Evolutionary conservation across 805 yeast species (phyloP).

Genomic region (Kluyveromyces aestuarii): DNA sequence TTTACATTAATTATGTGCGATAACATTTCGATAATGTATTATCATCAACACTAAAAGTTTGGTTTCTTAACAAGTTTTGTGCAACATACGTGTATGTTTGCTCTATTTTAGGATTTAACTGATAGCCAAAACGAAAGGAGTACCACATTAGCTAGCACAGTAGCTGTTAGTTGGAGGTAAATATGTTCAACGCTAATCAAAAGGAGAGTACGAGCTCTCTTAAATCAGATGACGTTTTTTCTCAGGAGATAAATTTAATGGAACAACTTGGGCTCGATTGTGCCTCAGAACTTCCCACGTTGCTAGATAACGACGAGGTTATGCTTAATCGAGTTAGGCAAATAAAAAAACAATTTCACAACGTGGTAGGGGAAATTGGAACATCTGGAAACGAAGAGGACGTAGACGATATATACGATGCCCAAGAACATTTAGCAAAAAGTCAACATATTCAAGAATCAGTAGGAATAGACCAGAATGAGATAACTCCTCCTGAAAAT

Average conservation of each 20-base stretch:
- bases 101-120: background rate
- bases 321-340: background rate
- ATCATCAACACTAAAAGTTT: no score
- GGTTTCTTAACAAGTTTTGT: no score
- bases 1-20: background rate
- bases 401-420: slow-evolving; percentile 16
- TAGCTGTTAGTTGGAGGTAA: background rate
- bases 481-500: slow-evolving; percentile 69
- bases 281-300: background rate
- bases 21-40: no score
- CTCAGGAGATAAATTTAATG: background rate
- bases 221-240: background rate
- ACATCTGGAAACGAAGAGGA: slow-evolving; percentile 13
- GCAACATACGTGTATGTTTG: background rate
- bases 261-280: background rate
- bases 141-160: background rate
- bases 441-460: slow-evolving; percentile 4
- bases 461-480: slow-evolving; percentile 3
- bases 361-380: background rate
- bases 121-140: background rate
- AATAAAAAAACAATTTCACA: slow-evolving; percentile 1
- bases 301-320: background rate
- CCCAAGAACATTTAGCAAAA: slow-evolving; percentile 16
- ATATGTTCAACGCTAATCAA: background rate
- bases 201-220: background rate